These are phyloP conservation scores for Rhizopogon parksii DNA, from an alignment of 1,284 basidiomycete genomes.

Conservation along the genomic window DNA sequence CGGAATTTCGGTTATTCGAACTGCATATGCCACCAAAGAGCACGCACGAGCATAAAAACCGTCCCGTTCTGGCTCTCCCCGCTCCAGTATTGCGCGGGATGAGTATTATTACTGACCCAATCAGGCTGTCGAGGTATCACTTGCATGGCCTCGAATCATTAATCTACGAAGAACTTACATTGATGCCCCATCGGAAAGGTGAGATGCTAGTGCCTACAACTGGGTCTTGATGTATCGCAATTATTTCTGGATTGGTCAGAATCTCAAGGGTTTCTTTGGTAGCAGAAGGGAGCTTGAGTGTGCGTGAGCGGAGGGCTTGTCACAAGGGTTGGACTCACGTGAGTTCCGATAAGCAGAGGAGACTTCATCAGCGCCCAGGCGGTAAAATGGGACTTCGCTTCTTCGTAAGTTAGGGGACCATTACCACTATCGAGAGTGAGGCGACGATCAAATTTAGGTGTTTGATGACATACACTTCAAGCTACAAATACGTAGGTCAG, in stretches of 20 bases:
- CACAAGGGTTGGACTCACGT: constrained; percentile 27
- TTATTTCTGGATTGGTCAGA: constrained; percentile 55
- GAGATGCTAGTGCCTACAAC: constrained; percentile 53
- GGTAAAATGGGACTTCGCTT: constrained; percentile 41
- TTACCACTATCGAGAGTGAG: constrained; percentile 26
- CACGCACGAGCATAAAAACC: constrained; percentile 47
- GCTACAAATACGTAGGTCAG: constrained; percentile 19
- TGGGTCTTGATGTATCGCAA: constrained; percentile 64
- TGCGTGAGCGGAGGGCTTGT: neutral
- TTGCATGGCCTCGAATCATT: too few species aligned
- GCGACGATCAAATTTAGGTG: neutral
- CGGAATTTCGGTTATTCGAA: neutral
- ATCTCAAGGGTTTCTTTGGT: constrained; percentile 45
- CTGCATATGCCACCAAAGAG: neutral
- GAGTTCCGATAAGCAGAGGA: constrained; percentile 40
- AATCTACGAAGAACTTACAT: constrained; percentile 31
- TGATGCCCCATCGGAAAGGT: constrained; percentile 63
- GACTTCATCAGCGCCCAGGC: constrained; percentile 45
- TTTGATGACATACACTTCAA: constrained; percentile 31
- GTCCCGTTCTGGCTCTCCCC: constrained; percentile 49
- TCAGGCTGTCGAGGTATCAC: constrained; percentile 35
- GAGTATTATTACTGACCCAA: constrained; percentile 41
- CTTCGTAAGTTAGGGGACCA: constrained; percentile 35
- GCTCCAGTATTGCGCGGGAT: constrained; percentile 57
- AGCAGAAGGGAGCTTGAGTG: constrained; percentile 40